Evolutionary conservation across 176 grass and related monocot species (phyloP), one percentile per base, ranked within the genome.

Genomic region (Phoenix dactylifera): DNA sequence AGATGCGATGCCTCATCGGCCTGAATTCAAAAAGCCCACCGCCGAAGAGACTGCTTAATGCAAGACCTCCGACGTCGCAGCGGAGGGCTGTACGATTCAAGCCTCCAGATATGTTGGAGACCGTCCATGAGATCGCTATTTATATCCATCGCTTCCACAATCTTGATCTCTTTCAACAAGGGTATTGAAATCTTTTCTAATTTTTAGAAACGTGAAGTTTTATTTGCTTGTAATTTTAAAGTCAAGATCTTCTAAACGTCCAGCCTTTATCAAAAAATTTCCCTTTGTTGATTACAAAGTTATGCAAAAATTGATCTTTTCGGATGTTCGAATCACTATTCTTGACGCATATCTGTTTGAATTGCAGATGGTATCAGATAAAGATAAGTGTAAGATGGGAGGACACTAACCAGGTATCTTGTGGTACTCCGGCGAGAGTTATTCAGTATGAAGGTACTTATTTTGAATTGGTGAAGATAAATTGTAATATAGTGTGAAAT

Each of bases 141-240:
- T 95, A 95, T 63, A 83, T 95, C 49, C 82, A 95, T 24, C 85
- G 85, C 22, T 95, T 95, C 77, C 90, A 95, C 66, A 95, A 89
- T 32, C 90, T 89, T 23, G 82, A 89, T 75, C 68, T 95, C 55
- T 95, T 86, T 76, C 85, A 95, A 62, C 90, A 95, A 83, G 90
- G 85, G 90, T 86, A 77, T 44, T 9, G 35, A 44, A 44, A 44
- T 44, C 7, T 44, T 44, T 44, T 14, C 35, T 44, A 14, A 44
- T 44, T 3, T 44, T 44, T 14, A 14, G 35, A 44, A 44, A 44
- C 2, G 35, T 12, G 10, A 44, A 44, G 10, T 44, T 44, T 44
- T 44, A 44, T 44, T 44, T 12, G 7, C 3, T 44, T 44, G 10
- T 44, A 44, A 14, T 44, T 44, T 44, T 44, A 44, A 44, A 44